phyloP scores from a whole-genome alignment of 2,329 filamentous ascomycete genomes.

The Fusarium sulawesiense region DNA sequence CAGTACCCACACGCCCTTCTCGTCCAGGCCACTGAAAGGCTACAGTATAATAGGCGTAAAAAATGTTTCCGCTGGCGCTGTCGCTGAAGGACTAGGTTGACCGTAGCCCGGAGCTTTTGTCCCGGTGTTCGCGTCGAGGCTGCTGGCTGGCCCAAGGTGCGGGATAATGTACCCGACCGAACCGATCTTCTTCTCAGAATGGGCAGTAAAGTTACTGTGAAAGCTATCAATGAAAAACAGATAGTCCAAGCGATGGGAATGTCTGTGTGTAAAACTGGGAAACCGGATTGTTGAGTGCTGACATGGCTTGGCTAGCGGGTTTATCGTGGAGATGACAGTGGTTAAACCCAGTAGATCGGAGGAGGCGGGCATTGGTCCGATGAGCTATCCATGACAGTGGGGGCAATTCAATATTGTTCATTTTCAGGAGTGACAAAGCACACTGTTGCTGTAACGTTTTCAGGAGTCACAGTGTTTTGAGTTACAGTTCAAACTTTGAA shows the following conservation, averaged over 20 bases:
- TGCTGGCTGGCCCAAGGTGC: background rate
- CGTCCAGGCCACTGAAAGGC: background rate
- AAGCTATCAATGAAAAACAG: background rate
- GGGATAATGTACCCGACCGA: background rate
- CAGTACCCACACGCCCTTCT: background rate
- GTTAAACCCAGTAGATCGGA: background rate
- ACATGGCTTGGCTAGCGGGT: slow-evolving; percentile 28
- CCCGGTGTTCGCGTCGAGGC: background rate
- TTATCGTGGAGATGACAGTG: slow-evolving; percentile 29
- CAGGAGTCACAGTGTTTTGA: background rate
- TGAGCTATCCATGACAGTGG: background rate
- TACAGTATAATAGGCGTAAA: background rate
- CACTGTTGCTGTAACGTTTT: background rate
- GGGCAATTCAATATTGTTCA: background rate
- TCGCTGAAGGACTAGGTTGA: background rate
- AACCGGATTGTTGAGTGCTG: slow-evolving; percentile 2
- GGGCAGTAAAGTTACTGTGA: background rate
- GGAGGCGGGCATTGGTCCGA: slow-evolving; percentile 28
- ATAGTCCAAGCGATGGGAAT: slow-evolving; percentile 6
- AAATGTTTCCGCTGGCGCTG: background rate
- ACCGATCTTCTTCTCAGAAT: background rate
- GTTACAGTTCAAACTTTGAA: background rate
- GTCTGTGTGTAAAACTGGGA: slow-evolving; percentile 22
- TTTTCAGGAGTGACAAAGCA: background rate
- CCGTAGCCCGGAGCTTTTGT: slow-evolving; percentile 17